Base-by-base conservation (phyloP, 2,329 filamentous ascomycete genomes). In the Verticillium isaacii region DNA sequence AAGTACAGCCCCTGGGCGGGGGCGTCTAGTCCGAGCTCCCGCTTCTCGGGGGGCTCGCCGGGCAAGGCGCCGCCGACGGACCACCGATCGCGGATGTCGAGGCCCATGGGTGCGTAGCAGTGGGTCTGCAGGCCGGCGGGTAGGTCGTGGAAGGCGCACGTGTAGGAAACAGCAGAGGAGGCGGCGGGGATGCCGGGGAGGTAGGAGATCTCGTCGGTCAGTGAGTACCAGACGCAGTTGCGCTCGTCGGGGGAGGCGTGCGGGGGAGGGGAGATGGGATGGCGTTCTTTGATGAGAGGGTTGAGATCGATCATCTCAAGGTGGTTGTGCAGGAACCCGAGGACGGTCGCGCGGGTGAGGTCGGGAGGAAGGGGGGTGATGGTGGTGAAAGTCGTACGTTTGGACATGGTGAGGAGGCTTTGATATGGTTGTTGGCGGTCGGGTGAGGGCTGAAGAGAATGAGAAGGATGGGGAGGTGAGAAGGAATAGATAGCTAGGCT, bases 281-380 rank as follows among this genome's bases (percentile, higher is more conserved):
- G 83, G 62, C 91, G 85, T 64, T 90, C 87, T 65, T 89, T 86
- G 61, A 96, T 89, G 57, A 96, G 82, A 1, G 92, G 92, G 74
- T 96, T 96, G 62, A 96, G 80, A 71, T 94, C 89, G 70, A 96
- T 96, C 89, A 97, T 96, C 68, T 88, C 88, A 58, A 82, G 74
- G 75, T 96, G 92, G 73, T 89, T 83, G 73, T 92, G 91, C 36
- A 96, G 86, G 67, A 91, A 91, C 60, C 85, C 81, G 65, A 96
- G 73, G 52, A 91, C 91, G n/a, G 85, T 82, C 66, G 89, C 82
- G 60, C 91, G 85, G 57, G 86, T 81, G 66, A 95, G 84, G 67
- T 81, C 80, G 2, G 84, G 68, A 9, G 93, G 92, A 36, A 96
- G 82, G 19, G 92, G 89, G 32, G 91, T 95, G 68, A 93, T 86